phyloP scores from a whole-genome alignment of 2,329 filamentous ascomycete species.

The Fusarium haematococcum region DNA sequence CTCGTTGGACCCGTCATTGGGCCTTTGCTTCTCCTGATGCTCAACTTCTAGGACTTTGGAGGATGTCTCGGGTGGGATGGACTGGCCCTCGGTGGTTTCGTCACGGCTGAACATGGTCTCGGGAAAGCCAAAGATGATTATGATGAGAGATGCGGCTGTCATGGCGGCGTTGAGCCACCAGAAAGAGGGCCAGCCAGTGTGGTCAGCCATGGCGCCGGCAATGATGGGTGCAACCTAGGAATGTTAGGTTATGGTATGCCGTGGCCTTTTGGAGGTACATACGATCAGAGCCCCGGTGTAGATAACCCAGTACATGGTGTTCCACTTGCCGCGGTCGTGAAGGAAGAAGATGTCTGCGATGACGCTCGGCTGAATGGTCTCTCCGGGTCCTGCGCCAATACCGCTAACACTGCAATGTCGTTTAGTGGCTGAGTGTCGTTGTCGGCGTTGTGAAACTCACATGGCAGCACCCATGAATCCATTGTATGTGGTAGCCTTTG shows the following conservation, averaged over 20 bases:
- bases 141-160: not conserved
- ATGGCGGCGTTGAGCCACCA: constrained; percentile 1
- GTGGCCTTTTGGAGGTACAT: not conserved
- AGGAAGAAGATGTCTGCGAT: constrained; percentile 37
- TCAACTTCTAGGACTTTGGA: not conserved
- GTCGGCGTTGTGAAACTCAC: not conserved
- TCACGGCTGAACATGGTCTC: not conserved
- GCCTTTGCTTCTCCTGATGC: not conserved
- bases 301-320: constrained; percentile 28
- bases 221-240: not conserved
- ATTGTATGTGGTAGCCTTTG: constrained; percentile 9
- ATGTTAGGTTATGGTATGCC: not conserved
- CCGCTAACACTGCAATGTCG: constrained; percentile 3
- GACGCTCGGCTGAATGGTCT: constrained; percentile 27
- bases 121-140: not conserved
- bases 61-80: not conserved
- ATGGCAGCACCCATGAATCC: constrained; percentile 16
- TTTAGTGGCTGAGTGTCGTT: not conserved
- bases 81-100: not conserved
- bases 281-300: constrained; percentile 25
- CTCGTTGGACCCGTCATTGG: not conserved
- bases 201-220: not conserved
- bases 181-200: not conserved
- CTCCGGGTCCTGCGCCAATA: constrained; percentile 22
- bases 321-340: constrained; percentile 33